Base-by-base conservation (phyloP, 129 eudicot species). In the Arctium lappa region DNA sequence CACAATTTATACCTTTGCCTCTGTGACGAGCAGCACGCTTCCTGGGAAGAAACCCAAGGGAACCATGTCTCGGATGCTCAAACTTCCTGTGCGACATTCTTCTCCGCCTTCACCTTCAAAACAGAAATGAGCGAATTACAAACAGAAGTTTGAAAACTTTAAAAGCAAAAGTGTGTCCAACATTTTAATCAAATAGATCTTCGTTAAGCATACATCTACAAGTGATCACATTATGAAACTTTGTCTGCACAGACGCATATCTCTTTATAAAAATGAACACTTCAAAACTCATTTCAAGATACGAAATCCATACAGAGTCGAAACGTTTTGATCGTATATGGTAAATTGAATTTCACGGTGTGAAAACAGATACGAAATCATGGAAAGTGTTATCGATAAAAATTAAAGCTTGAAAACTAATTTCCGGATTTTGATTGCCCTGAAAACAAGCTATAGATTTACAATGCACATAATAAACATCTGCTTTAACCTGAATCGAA, bases 1-100 rank as follows among this genome's bases (percentile, higher is more conserved):
- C 0, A 63, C 39, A 27, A 69, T 0, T 0, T 12, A 13, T 78
- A 88, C 91, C 91, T 82, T 86, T 88, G 10, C 91, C 91, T 78
- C 91, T 88, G 82, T 88, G 91, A 0, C 91, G 91, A 81, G 91
- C 85, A 73, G 91, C 91, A 42, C 91, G 87, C 86, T 88, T 88
- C 84, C 89, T 80, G 2, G 91, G 91, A 53, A 89, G 91, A 80
- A 89, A 89, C 44, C 91, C 91, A 50, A 89, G 91, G 7, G 85
- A 86, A 72, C 88, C 85, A 72, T 86, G 88, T 48, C 88, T 75
- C 0, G 88, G 88, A 31, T 89, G 91, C 89, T 89, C 91, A 77
- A 89, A 89, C 74, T 89, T 89, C 86, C 88, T 89, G 91, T 89
- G 91, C 36, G 91, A 89, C 91, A 89, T 88, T 12, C 66, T 85